phyloP scores from a whole-genome alignment of 805 yeast genomes.

The Metschnikowia proteae region DNA sequence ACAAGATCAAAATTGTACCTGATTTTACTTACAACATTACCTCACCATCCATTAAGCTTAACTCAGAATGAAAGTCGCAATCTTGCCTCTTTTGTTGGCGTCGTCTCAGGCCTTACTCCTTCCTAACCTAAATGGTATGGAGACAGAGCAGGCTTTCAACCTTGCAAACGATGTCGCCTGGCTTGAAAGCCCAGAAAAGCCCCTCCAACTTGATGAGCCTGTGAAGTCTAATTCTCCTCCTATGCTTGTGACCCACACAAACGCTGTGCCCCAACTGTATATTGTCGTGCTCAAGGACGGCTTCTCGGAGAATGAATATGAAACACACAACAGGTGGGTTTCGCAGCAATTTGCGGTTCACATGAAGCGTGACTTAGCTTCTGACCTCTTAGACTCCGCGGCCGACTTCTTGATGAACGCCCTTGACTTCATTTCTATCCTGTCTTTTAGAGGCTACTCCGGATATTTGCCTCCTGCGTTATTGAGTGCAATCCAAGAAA shows the following conservation, averaged over 20 bases:
- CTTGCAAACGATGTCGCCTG: not conserved
- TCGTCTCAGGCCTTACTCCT: slow-evolving; percentile 11
- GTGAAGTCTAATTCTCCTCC: not conserved
- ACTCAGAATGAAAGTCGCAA: slow-evolving; percentile 5
- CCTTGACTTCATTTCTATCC: slow-evolving; percentile 11
- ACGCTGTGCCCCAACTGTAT: slow-evolving; percentile 12
- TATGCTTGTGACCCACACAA: not conserved
- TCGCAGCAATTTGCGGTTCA: slow-evolving; percentile 4
- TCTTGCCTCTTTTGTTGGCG: slow-evolving; percentile 7
- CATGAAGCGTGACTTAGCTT: slow-evolving; percentile 23
- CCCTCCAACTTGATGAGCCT: not conserved
- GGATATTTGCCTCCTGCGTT: slow-evolving; percentile 21
- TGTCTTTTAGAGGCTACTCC: slow-evolving; percentile 18
- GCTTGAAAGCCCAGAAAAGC: not conserved
- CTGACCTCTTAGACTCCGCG: slow-evolving; percentile 13
- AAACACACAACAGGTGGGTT: slow-evolving; percentile 15
- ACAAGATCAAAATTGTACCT: not conserved
- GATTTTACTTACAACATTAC: not conserved
- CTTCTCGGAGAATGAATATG: slow-evolving; percentile 6
- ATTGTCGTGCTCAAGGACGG: slow-evolving; percentile 18
- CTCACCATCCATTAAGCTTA: not conserved
- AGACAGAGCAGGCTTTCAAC: slow-evolving; percentile 7
- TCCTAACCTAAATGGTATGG: slow-evolving; percentile 11
- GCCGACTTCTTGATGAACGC: slow-evolving; percentile 5
- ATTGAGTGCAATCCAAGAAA: slow-evolving; percentile 13